Percentiles rank a stretch among this genome's conserved stretches.
phyloP scores from a whole-genome alignment of 352 stramenopile species.

The Elongisporangium senticosum region DNA sequence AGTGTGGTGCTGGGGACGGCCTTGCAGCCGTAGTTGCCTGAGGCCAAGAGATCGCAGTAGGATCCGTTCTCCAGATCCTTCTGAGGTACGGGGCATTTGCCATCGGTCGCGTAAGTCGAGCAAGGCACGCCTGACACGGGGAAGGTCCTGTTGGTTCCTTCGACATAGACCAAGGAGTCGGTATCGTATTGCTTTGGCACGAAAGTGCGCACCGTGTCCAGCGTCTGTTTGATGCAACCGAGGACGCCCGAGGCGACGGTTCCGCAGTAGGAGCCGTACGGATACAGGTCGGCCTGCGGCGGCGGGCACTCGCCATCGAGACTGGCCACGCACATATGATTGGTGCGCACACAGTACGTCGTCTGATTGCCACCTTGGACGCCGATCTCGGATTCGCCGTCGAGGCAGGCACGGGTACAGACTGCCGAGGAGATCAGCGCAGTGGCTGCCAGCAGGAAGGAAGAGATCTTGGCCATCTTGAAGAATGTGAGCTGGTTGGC shows the following conservation, averaged over 20 bases:
- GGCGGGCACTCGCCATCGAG: constrained; percentile 10
- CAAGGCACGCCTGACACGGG: neutral
- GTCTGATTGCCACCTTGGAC: constrained; percentile 15
- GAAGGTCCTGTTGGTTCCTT: neutral
- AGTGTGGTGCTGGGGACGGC: neutral
- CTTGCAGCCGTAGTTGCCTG: constrained; percentile 25
- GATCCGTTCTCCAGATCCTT: constrained; percentile 12
- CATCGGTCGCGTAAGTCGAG: neutral
- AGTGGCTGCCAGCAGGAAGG: neutral
- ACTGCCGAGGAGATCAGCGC: neutral
- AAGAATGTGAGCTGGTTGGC: neutral
- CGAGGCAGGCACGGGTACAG: constrained; percentile 1
- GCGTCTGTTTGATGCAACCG: constrained; percentile 10
- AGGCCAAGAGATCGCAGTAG: constrained; percentile 19
- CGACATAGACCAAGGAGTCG: neutral
- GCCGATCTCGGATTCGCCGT: constrained; percentile 15
- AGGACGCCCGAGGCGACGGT: constrained; percentile 22
- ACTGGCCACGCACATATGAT: neutral
- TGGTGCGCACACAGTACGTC: constrained; percentile 11
- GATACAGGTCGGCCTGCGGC: constrained; percentile 7
- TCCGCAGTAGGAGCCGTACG: constrained; percentile 17
- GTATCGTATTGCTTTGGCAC: neutral
- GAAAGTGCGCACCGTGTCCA: neutral
- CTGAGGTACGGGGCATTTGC: constrained; percentile 9
- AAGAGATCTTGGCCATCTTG: neutral